Conservation (phyloP, 495 filamentous ascomycete genomes). For the Daldinia grandis region DNA sequence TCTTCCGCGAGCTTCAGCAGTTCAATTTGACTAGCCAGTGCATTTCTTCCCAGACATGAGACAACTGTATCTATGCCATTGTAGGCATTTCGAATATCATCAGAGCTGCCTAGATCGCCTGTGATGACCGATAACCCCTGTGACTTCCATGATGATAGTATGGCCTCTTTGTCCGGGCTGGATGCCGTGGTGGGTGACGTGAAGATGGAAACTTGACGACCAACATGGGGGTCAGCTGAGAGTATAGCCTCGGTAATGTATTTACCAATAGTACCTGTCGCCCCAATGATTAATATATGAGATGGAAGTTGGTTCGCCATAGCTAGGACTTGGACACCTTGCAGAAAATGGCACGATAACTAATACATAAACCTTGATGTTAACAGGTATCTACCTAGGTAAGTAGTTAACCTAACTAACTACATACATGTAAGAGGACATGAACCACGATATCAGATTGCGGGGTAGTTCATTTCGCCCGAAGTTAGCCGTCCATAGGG, state of each 20-base stretch:
- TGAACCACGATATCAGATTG: neutral
- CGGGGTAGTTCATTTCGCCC: neutral
- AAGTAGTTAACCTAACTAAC: no score
- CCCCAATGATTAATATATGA: constrained; percentile 73
- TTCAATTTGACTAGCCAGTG: constrained; percentile 65
- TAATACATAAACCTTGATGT: neutral
- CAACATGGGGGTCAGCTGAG: constrained; percentile 60
- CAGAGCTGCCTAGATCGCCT: constrained; percentile 63
- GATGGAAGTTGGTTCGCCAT: constrained; percentile 50
- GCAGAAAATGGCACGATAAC: neutral
- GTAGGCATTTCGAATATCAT: constrained; percentile 63
- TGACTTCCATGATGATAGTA: constrained; percentile 57
- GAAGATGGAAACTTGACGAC: constrained; percentile 65
- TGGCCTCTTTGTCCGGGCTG: constrained; percentile 53
- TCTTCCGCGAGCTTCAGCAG: constrained; percentile 67
- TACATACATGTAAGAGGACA: neutral
- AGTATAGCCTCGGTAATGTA: constrained; percentile 70
- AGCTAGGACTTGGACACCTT: neutral
- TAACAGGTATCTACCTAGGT: no score
- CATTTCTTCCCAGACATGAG: constrained; percentile 68
- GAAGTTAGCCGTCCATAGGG: neutral
- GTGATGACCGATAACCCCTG: constrained; percentile 65
- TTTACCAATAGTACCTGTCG: constrained; percentile 72
- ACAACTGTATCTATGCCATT: constrained; percentile 71
- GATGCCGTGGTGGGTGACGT: constrained; percentile 64